A percentile compares a stretch with the other conserved stretches of the same genome.
Conservation (phyloP, 768 basidiomycete genomes). For the Tulasnella sp. region DNA sequence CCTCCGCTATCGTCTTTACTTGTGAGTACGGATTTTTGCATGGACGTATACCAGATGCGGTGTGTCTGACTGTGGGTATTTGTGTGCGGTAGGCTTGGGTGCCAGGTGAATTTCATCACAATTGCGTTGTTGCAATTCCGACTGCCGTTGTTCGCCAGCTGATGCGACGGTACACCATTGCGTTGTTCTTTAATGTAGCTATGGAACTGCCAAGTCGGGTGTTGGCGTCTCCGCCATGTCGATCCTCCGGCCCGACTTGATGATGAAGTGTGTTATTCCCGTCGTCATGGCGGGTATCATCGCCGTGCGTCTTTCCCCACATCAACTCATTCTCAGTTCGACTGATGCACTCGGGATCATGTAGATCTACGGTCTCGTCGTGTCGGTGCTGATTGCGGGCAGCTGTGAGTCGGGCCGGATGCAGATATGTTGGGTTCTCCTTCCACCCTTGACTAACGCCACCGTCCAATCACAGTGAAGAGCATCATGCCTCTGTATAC, state of each 20-base stretch:
- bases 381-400: conserved; percentile 89
- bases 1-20: conserved; percentile 93
- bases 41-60: neutral
- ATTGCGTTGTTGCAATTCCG: neutral
- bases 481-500: conserved; percentile 79
- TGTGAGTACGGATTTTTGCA: conserved; percentile 42
- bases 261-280: conserved; percentile 96
- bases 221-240: conserved; percentile 98
- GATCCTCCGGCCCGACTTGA: conserved; percentile 86
- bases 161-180: neutral
- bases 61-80: neutral
- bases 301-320: conserved; percentile 51
- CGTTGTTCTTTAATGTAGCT: conserved; percentile 39
- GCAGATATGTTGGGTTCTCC: neutral
- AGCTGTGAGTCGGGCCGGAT: conserved; percentile 46
- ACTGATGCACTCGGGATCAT: neutral
- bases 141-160: neutral
- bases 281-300: conserved; percentile 99
- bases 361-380: conserved; percentile 94
- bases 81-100: conserved; percentile 49
- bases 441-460: neutral
- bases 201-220: conserved; percentile 98
- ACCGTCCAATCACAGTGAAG: conserved; percentile 36
- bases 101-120: conserved; percentile 53
- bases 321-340: neutral